phyloP scores from a whole-genome alignment of 148 eudicot species.

The Cornus suecica region DNA sequence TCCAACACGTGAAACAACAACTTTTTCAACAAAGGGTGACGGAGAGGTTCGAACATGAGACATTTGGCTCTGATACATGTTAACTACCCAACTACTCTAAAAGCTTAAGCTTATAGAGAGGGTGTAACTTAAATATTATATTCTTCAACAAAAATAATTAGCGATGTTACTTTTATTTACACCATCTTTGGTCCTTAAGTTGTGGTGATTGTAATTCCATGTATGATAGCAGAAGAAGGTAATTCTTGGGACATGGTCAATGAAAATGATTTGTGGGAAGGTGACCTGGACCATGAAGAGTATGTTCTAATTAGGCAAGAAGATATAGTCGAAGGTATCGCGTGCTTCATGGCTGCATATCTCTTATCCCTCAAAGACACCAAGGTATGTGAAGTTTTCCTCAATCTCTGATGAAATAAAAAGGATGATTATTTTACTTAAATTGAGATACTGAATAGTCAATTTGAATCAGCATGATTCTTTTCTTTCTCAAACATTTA shows the following conservation, averaged over 20 bases:
- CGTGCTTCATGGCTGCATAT: conserved; percentile 94
- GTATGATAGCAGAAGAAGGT: conserved; percentile 66
- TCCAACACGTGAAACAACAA: too few relatives aligned
- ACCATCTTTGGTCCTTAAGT: not conserved
- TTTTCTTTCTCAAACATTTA: not conserved
- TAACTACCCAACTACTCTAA: too few relatives aligned
- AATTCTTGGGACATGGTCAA: conserved; percentile 93
- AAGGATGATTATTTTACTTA: not conserved
- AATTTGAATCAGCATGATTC: too few relatives aligned
- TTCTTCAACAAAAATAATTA: too few relatives aligned
- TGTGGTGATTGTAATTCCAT: conserved; percentile 2
- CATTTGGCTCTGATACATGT: too few relatives aligned
- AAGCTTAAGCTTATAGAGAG: too few relatives aligned
- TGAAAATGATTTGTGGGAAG: conserved; percentile 89
- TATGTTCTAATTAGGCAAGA: conserved; percentile 85
- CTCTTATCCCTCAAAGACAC: conserved; percentile 77
- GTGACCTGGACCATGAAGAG: conserved; percentile 70
- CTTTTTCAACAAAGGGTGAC: too few relatives aligned
- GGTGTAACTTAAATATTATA: too few relatives aligned
- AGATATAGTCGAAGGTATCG: conserved; percentile 93
- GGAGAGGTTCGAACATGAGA: too few relatives aligned
- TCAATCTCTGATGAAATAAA: not conserved
- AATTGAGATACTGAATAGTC: not conserved
- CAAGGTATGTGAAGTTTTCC: conserved; percentile 44
- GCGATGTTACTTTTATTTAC: not conserved